phyloP scores from a whole-genome alignment of 1,284 basidiomycete genomes.

The Apiotrichum laibachii region DNA sequence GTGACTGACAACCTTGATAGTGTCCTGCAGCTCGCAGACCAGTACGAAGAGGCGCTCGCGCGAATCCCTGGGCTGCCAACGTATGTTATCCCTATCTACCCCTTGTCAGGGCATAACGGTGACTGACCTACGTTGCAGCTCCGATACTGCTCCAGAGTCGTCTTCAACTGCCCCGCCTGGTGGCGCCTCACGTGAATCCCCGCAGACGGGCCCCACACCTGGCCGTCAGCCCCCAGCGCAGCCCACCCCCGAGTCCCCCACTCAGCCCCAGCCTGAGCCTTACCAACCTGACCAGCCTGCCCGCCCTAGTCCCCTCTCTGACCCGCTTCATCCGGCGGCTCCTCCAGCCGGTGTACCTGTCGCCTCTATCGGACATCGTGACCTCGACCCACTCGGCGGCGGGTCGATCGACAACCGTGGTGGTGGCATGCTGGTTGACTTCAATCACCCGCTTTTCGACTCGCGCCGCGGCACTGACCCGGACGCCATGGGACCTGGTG shows the following conservation, averaged over 20 bases:
- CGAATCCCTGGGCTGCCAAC: slow-evolving; percentile 50
- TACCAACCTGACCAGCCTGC: slow-evolving; percentile 14
- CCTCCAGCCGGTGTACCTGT: slow-evolving; percentile 30
- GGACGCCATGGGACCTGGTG: slow-evolving; percentile 37
- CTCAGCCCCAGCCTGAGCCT: slow-evolving; percentile 4
- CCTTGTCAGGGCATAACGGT: background rate
- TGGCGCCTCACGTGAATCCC: slow-evolving; percentile 3
- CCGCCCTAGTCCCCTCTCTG: slow-evolving; percentile 29
- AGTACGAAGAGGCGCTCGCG: slow-evolving; percentile 49
- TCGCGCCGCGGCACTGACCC: slow-evolving; percentile 25
- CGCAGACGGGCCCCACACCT: slow-evolving; percentile 24
- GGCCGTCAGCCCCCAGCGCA: slow-evolving; percentile 15
- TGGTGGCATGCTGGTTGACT: slow-evolving; percentile 57
- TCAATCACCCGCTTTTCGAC: slow-evolving; percentile 56
- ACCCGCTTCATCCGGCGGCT: slow-evolving; percentile 19
- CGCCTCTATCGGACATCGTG: slow-evolving; percentile 53
- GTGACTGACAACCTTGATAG: slow-evolving; percentile 25
- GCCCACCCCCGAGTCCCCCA: slow-evolving; percentile 15
- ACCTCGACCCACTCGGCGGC: slow-evolving; percentile 54
- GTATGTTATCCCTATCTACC: background rate
- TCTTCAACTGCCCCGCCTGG: background rate
- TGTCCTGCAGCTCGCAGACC: slow-evolving; percentile 46
- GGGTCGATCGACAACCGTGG: slow-evolving; percentile 30
- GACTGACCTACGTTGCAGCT: slow-evolving; percentile 8
- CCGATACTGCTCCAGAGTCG: background rate